A percentile compares a stretch with the other conserved stretches of the same genome.
These are phyloP conservation scores for Suillus subaureus DNA, from an alignment of 768 basidiomycete genomes.

Conservation along the genomic window DNA sequence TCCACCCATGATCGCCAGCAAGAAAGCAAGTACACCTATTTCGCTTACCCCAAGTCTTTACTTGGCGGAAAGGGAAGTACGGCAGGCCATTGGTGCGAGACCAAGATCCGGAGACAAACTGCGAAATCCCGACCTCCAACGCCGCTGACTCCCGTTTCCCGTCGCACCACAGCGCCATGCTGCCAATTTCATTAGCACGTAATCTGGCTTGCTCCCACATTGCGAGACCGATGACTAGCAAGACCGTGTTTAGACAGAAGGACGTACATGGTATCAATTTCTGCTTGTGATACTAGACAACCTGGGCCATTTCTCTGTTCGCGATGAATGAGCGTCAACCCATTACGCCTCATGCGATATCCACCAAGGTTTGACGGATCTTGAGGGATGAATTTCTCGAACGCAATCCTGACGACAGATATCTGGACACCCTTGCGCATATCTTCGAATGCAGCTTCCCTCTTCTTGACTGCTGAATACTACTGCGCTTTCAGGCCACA, in stretches of 20 bases:
- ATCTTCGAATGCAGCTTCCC: slow-evolving; percentile 46
- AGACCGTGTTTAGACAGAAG: too few relatives aligned
- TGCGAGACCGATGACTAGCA: too few relatives aligned
- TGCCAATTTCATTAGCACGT: slow-evolving; percentile 68
- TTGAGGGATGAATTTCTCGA: slow-evolving; percentile 42
- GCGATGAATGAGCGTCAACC: too few relatives aligned
- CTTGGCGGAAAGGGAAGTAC: slow-evolving; percentile 52
- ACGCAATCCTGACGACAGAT: slow-evolving; percentile 64
- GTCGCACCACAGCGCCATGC: slow-evolving; percentile 78
- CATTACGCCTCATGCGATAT: too few relatives aligned
- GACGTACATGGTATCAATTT: too few relatives aligned
- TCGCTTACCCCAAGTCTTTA: slow-evolving; percentile 54
- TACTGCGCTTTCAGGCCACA: slow-evolving; percentile 85
- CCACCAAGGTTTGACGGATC: too few relatives aligned
- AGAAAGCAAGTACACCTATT: slow-evolving; percentile 26
- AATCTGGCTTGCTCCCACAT: slow-evolving; percentile 24
- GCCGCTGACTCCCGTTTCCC: slow-evolving; percentile 76
- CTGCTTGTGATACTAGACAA: too few relatives aligned
- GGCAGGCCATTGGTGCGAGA: slow-evolving; percentile 55
- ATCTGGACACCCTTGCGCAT: slow-evolving; percentile 40
- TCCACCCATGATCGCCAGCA: slow-evolving; percentile 30
- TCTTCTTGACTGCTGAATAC: slow-evolving; percentile 54
- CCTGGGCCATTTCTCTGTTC: too few relatives aligned
- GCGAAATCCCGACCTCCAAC: slow-evolving; percentile 60
- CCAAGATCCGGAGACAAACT: slow-evolving; percentile 76